Conservation (phyloP, 106 monocot species). For the Amphibolis antarctica region DNA sequence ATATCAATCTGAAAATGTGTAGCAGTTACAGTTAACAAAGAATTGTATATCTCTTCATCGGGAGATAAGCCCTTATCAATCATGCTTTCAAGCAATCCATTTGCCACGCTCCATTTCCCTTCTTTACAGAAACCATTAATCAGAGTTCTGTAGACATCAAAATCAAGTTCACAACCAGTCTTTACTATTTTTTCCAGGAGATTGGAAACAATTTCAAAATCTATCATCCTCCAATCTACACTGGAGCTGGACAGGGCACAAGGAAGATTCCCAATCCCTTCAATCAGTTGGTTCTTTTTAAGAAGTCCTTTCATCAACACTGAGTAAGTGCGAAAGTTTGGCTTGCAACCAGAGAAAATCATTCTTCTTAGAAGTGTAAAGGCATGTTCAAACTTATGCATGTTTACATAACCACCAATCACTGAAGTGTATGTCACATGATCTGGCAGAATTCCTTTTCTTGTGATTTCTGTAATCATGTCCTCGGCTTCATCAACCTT, state of each 20-base stretch:
- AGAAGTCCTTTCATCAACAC: slow-evolving; percentile 55
- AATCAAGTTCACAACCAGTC: slow-evolving; percentile 26
- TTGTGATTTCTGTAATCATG: slow-evolving; percentile 29
- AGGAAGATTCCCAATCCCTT: slow-evolving; percentile 25
- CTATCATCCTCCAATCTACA: slow-evolving; percentile 15
- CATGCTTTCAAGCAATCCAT: slow-evolving; percentile 42
- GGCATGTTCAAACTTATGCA: slow-evolving; percentile 36
- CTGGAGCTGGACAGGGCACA: slow-evolving; percentile 16
- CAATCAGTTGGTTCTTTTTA: slow-evolving; percentile 22
- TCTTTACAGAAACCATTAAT: slow-evolving; percentile 50
- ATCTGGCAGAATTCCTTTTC: slow-evolving; percentile 44
- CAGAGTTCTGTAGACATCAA: slow-evolving; percentile 33
- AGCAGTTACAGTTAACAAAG: slow-evolving; percentile 29
- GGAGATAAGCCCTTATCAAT: slow-evolving; percentile 33
- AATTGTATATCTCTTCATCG: slow-evolving; percentile 46
- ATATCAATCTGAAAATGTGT: slow-evolving; percentile 39
- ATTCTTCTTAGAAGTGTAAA: slow-evolving; percentile 45
- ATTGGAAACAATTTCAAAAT: slow-evolving; percentile 29
- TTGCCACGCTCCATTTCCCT: slow-evolving; percentile 59
- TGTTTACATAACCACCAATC: slow-evolving; percentile 49
- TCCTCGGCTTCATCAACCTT: slow-evolving; percentile 52
- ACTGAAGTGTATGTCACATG: slow-evolving; percentile 51
- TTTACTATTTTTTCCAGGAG: slow-evolving; percentile 43
- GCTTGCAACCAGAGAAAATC: slow-evolving; percentile 40
- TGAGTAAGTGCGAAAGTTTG: slow-evolving; percentile 39